Evolutionary conservation across 495 filamentous ascomycete species (phyloP), one percentile per base, ranked within the genome.

Genomic region (Neurospora sp.): DNA sequence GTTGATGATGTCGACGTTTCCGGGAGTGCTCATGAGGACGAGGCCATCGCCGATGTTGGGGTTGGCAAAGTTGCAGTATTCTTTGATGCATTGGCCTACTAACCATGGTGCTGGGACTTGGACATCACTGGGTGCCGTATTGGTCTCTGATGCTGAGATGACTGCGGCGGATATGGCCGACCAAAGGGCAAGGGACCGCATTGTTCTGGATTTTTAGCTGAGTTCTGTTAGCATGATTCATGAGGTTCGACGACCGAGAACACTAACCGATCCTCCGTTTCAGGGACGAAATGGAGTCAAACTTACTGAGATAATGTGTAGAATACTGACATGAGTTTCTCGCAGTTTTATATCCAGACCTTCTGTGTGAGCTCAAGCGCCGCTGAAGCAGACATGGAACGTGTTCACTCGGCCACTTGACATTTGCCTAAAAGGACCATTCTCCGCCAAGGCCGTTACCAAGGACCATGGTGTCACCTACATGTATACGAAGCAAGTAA

Each of bases 11-110:
- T 72, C 69, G 11, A 80, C 79, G 62, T 81, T 78, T 1, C 70
- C 75, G 31, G 79, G 62, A 6, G 74, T 79, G 4, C 82, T 82
- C 44, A 84, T 69, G 14, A 84, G 73, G 2, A 77, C 78, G 20
- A 81, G 73, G 39, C 83, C 83, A 44, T 79, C 78, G 40, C 76
- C 74, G 23, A 77, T 69, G 8, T 69, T 23, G 9, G 39, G 72
- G 71, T 81, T 82, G 62, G 74, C 75, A 70, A 76, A 85, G 10
- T 83, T 71, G 70, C 84, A 84, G 54, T 79, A 81, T 2, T 79
- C 76, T 23, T 77, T 77, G n/a, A 80, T 71, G 69, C 84, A 84
- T 42, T 82, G 70, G 18, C 77, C 73, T 8, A 83, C 82, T 12
- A 78, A 38, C 84, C 84, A 85, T 27, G 48, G 39, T 0, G 62